These are phyloP conservation scores for Fraxinus latifolia DNA, from an alignment of 305 asterid species.

Conservation along the genomic window DNA sequence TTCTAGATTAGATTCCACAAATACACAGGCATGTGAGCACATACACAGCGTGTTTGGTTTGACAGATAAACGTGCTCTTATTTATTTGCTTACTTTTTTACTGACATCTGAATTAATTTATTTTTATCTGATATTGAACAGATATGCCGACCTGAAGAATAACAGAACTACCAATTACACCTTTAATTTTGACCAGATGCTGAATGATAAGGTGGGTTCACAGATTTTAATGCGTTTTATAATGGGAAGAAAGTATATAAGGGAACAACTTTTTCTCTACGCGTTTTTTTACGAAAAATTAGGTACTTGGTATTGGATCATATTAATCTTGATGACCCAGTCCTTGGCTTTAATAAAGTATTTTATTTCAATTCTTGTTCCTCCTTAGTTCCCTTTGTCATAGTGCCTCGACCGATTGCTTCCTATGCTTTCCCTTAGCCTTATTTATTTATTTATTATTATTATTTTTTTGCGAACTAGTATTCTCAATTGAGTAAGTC, in stretches of 20 bases:
- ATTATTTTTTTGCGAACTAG: not conserved
- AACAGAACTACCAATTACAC: constrained; percentile 84
- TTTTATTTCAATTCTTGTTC: not conserved
- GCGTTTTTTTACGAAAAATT: not conserved
- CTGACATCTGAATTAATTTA: constrained; percentile 5
- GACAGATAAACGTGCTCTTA: not conserved
- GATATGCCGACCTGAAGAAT: constrained; percentile 93
- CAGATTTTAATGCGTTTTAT: constrained; percentile 1
- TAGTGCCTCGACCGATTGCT: not conserved
- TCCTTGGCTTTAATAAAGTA: not conserved
- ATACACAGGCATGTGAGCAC: constrained; percentile 12
- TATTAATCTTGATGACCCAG: not conserved
- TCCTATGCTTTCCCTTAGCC: not conserved
- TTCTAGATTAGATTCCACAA: not conserved
- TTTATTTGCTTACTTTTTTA: not conserved
- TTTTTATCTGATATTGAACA: constrained; percentile 31
- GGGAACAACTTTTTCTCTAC: not conserved
- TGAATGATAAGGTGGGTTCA: constrained; percentile 71
- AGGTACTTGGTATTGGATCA: not conserved
- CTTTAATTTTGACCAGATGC: constrained; percentile 90
- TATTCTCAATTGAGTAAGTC: not conserved
- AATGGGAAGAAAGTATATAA: not conserved
- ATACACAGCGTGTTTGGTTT: not conserved
- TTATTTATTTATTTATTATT: constrained; percentile 9
- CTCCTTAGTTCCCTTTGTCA: not conserved